Base-by-base conservation (phyloP, 176 grass and related monocot species). In the Calamus simplicifolius region DNA sequence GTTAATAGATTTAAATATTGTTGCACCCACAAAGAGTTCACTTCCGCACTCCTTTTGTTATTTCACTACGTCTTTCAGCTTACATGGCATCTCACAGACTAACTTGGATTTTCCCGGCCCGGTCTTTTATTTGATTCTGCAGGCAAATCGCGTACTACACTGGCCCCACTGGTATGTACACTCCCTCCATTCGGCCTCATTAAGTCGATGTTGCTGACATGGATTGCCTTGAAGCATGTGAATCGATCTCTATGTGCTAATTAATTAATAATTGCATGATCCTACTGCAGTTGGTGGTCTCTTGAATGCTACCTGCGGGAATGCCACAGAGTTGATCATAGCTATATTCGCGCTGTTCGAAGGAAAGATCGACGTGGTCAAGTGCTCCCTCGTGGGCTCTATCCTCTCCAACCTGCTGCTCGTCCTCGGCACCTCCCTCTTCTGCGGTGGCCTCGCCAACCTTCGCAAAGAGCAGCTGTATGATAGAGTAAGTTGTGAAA, bases 291-390 rank as follows among this genome's bases (percentile, higher is more conserved):
- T 98, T 14, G 93, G 93, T 16, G 93, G 88, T 0, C 81, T 98
- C 16, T 71, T 98, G 74, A 98, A 98, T 69, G 93, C 93, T 49
- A 98, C 93, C 49, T 98, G 93, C 64, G 93, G 93, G 56, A 98
- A 98, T 61, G 93, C 78, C 0, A 98, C 87, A 2, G 93, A 98
- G 70, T 75, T 98, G 30, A 98, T 98, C 69, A 92, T 98, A 75
- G 81, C 88, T 27, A 7, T 98, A 17, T 98, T 98, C 43, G 93
- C 93, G 26, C 76, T 98, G 15, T 15, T 68, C 30, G 18, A 67
- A 19, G 84, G 93, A 13, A 66, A 89, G 69, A 98, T 98, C 23
- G 84, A 89, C 51, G 93, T 98, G 31, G 88, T 98, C 6, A 98
- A 98, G 61, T 89, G 73, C 57, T 92, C 93, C 19, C 72, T 98